These are phyloP conservation scores for Solanum peruvianum DNA, from an alignment of 257 asterid genomes.

Conservation along the genomic window DNA sequence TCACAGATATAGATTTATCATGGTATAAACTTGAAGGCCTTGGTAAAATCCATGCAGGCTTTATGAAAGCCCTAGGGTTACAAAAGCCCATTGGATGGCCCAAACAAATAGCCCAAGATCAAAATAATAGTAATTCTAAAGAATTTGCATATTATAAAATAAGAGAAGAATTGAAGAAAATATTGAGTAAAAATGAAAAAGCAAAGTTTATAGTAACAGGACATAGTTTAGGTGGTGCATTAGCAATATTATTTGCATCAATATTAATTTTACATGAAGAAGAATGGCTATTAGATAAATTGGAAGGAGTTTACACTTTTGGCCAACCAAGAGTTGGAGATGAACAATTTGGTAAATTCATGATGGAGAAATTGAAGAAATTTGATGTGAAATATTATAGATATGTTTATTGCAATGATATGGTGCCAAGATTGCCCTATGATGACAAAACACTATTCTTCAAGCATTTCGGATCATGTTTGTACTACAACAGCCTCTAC, in stretches of 20 bases:
- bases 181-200: conserved; percentile 14
- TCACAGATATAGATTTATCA: conserved; percentile 44
- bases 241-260: conserved; percentile 44
- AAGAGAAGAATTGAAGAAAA: conserved; percentile 26
- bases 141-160: conserved; percentile 47
- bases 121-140: not conserved
- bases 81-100: conserved; percentile 51
- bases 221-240: conserved; percentile 74
- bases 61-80: conserved; percentile 57
- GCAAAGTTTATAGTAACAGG: conserved; percentile 49
- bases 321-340: conserved; percentile 87
- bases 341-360: conserved; percentile 46
- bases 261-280: conserved; percentile 42
- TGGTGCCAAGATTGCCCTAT: conserved; percentile 72
- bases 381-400: conserved; percentile 37
- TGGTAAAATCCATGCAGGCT: conserved; percentile 54
- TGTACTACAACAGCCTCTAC: conserved; percentile 58
- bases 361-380: conserved; percentile 29
- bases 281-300: conserved; percentile 22
- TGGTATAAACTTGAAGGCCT: conserved; percentile 42
- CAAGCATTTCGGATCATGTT: conserved; percentile 69
- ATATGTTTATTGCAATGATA: conserved; percentile 49
- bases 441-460: conserved; percentile 51
- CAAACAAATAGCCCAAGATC: not conserved
- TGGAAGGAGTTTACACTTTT: conserved; percentile 75